Base-by-base conservation (phyloP, 495 filamentous ascomycete species). In the Lepraria neglecta region DNA sequence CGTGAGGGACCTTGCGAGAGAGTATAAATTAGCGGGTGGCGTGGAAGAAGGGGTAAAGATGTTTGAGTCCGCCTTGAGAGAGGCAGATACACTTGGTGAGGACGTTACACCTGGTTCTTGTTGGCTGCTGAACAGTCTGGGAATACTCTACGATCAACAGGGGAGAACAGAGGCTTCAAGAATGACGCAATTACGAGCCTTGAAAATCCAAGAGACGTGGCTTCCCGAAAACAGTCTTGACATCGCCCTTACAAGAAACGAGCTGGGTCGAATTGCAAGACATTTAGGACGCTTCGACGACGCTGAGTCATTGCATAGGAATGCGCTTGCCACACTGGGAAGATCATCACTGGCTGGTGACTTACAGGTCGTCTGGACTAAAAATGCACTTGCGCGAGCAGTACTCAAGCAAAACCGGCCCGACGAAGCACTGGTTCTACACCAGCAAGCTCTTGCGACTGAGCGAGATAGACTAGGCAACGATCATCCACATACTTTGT, bases 121-220 rank as follows among this genome's bases (percentile, higher is more conserved):
- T 42, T 56, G 54, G 54, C 33, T 56, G 30, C 33, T 56, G 54
- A 56, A 56, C 54, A 35, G 54, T 21, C 30, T 56, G 2, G 54
- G 54, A 14, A 56, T 56, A 12, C 21, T 56, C 24, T 56, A 56
- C 54, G 54, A 56, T 28, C 54, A 56, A 42, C 54, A 56, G 33
- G 15, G 21, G n/a, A 31, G 33, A 40, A 56, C 30, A 31, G 14
- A 31, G 11, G 10, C 15, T 14, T 24, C 38, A 42, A 7, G 7
- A 7, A 6, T 7, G 14, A 42, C 38, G 7, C 38, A 42, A 42
- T 6, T 7, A 42, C 14, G 7, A 7, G 38, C 38, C 7, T 14
- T 42, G 7, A 14, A 6, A 7, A 42, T 42, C 14, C 38, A 42
- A 14, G 14, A 6, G 38, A 7, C 38, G 38, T 6, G 6, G 14